A percentile compares a stretch with the other conserved stretches of the same genome.
Evolutionary conservation across 2,329 filamentous ascomycete species (phyloP).

Genomic region (Talaromyces albobiverticillius): DNA sequence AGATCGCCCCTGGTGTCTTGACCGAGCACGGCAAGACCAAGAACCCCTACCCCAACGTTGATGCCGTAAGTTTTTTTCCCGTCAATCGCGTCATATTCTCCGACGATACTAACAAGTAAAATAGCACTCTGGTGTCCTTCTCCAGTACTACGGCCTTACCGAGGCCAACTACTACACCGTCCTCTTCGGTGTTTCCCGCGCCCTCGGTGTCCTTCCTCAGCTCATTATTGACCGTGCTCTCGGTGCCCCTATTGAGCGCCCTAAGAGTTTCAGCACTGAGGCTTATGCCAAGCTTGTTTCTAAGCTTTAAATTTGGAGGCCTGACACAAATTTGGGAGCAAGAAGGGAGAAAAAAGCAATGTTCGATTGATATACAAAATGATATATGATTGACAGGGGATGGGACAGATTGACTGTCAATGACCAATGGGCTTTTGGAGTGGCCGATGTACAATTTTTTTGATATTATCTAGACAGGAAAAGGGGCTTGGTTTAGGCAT

Average conservation of each 20-base stretch:
- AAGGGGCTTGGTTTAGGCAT: background rate
- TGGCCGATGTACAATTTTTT: constrained; percentile 4
- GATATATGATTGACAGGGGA: background rate
- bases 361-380: background rate
- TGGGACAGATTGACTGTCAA: constrained; percentile 21
- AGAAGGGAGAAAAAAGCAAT: background rate
- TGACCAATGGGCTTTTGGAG: constrained; percentile 17
- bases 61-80: constrained; percentile 57
- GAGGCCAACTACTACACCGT: constrained; percentile 99
- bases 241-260: constrained; percentile 94
- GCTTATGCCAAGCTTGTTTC: constrained; percentile 93
- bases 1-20: constrained; percentile 95
- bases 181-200: constrained; percentile 96
- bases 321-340: background rate
- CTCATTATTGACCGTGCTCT: constrained; percentile 99
- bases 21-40: constrained; percentile 99
- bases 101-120: constrained; percentile 17
- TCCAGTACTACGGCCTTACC: constrained; percentile 98
- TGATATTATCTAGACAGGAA: constrained; percentile 12
- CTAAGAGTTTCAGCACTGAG: constrained; percentile 98
- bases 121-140: constrained; percentile 91
- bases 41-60: constrained; percentile 99
- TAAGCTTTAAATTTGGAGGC: constrained; percentile 67
- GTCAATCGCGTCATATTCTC: background rate
- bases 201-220: constrained; percentile 97